Percentiles rank a stretch among this genome's conserved stretches.
Conservation (phyloP, 176 grass and related monocot species). For the Rhynchospora tenuis region DNA sequence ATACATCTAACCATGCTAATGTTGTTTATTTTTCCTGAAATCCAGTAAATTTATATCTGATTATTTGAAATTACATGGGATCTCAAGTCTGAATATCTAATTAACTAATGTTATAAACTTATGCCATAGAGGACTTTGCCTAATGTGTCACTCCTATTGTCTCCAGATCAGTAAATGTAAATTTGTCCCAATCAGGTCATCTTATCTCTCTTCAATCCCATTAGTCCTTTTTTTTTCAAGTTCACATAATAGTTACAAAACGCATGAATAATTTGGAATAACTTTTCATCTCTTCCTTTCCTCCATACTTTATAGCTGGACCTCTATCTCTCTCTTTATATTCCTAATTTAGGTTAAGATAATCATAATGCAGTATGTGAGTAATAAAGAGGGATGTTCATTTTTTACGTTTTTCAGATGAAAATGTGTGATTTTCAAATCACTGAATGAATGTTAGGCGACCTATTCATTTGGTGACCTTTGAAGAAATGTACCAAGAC, state of each 20-base stretch:
- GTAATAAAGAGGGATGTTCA: background rate
- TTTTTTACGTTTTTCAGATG: background rate
- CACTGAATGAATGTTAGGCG: background rate
- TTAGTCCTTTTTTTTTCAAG: too few relatives aligned
- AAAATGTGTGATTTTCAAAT: background rate
- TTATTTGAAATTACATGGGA: background rate
- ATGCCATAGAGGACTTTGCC: background rate
- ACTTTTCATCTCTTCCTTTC: background rate
- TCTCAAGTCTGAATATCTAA: background rate
- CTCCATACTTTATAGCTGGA: background rate
- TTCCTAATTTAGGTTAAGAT: background rate
- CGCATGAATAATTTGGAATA: background rate
- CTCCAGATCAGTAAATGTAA: background rate
- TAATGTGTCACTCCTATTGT: background rate
- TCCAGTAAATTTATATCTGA: background rate
- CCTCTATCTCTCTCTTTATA: background rate
- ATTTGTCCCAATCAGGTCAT: background rate
- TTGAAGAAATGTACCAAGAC: background rate
- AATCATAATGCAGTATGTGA: background rate
- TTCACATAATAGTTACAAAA: too few relatives aligned
- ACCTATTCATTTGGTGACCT: background rate
- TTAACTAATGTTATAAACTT: background rate
- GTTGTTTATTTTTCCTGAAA: background rate
- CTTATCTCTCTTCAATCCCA: background rate
- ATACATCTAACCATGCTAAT: background rate